Evolutionary conservation across 2,329 filamentous ascomycete species (phyloP).

Genomic region (Pseudogymnoascus sp.): DNA sequence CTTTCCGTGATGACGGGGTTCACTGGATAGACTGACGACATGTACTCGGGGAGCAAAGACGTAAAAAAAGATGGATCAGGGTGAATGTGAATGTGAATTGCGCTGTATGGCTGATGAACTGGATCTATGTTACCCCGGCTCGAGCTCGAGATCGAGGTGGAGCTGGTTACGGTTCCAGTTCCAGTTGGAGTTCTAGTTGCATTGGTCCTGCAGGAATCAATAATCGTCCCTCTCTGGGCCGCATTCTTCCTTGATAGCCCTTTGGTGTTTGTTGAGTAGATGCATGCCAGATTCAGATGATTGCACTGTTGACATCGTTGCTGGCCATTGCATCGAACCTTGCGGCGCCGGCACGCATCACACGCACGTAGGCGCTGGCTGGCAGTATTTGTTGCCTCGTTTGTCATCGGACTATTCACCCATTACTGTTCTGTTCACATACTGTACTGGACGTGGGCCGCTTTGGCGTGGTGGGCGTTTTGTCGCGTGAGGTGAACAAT

Average conservation of each 20-base stretch:
- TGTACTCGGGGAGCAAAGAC: slow-evolving; percentile 38
- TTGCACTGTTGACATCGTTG: slow-evolving; percentile 36
- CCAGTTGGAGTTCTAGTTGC: not conserved
- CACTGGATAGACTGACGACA: slow-evolving; percentile 39
- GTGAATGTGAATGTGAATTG: slow-evolving; percentile 10
- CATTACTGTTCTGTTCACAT: slow-evolving; percentile 5
- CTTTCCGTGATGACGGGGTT: slow-evolving; percentile 38
- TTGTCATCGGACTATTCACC: not conserved
- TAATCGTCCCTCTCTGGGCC: slow-evolving; percentile 33
- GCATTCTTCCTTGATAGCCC: slow-evolving; percentile 27
- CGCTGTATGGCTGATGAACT: slow-evolving; percentile 11
- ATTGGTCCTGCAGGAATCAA: slow-evolving; percentile 32
- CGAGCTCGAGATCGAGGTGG: not conserved
- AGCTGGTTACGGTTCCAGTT: not conserved
- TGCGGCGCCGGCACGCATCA: slow-evolving; percentile 51
- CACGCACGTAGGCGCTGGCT: slow-evolving; percentile 36
- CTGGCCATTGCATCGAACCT: slow-evolving; percentile 50
- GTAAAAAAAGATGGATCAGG: slow-evolving; percentile 31
- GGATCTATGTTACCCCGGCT: not conserved
- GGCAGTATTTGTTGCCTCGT: not conserved
- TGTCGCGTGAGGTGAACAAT: not conserved
- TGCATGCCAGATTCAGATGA: slow-evolving; percentile 38
- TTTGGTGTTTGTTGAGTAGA: slow-evolving; percentile 34
- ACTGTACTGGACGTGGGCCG: not conserved
- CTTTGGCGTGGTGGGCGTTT: not conserved